A percentile compares a stretch with the other conserved stretches of the same genome.
Conservation (phyloP, 23 red algal genomes). For the Gracilaria gracilis region DNA sequence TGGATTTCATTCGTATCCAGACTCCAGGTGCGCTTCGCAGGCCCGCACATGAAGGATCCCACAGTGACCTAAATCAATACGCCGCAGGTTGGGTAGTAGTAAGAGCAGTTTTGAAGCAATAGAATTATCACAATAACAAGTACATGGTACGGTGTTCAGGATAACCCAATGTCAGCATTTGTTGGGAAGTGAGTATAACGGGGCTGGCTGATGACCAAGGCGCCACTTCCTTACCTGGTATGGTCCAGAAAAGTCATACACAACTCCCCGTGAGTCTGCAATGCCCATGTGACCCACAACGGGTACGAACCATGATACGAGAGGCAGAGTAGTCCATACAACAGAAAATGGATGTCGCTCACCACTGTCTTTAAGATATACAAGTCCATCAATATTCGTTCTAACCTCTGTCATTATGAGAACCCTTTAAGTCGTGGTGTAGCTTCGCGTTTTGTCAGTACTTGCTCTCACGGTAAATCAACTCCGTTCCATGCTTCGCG, state of each 20-base stretch:
- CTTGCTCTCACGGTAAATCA: not conserved
- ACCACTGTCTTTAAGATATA: slow-evolving; percentile 35
- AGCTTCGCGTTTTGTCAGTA: not conserved
- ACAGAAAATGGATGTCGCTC: slow-evolving; percentile 56
- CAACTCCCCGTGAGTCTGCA: slow-evolving; percentile 46
- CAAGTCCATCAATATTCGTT: slow-evolving; percentile 38
- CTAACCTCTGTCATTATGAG: not conserved
- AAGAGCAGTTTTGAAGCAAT: not conserved
- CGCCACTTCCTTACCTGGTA: slow-evolving; percentile 36
- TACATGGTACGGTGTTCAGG: too few species aligned
- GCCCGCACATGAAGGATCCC: slow-evolving; percentile 67
- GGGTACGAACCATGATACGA: slow-evolving; percentile 53
- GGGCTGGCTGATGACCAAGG: not conserved
- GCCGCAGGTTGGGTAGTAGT: not conserved
- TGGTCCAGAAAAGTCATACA: slow-evolving; percentile 75
- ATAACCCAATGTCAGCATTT: not conserved
- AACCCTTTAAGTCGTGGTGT: not conserved
- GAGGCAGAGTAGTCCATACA: slow-evolving; percentile 68
- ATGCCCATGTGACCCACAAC: slow-evolving; percentile 67
- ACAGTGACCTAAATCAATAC: slow-evolving; percentile 42
- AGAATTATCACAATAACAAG: not conserved
- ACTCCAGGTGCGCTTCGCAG: slow-evolving; percentile 49
- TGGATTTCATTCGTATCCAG: slow-evolving; percentile 33
- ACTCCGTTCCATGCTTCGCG: not conserved
- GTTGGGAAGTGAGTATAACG: not conserved